Conservation (phyloP, 768 basidiomycete species). For the Kwoniella shandongensis region DNA sequence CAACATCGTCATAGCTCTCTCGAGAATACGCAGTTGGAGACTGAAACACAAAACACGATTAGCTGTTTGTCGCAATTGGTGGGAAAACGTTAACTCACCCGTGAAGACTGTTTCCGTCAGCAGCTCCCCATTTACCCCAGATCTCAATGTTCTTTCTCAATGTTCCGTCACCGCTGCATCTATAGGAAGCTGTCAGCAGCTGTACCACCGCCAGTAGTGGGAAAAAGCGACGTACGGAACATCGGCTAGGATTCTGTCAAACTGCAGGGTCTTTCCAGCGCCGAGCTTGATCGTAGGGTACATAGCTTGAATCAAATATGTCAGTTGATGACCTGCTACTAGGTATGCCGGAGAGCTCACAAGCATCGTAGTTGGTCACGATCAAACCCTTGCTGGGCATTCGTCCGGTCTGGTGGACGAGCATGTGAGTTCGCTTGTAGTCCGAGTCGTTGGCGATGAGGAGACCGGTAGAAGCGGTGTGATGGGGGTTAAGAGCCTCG, state of each 20-base stretch:
- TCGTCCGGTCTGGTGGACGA: slow-evolving; percentile 95
- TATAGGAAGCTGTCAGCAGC: slow-evolving; percentile 19
- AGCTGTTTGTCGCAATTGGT: not conserved
- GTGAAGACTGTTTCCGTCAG: slow-evolving; percentile 89
- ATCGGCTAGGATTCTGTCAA: slow-evolving; percentile 92
- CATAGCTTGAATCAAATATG: slow-evolving; percentile 45
- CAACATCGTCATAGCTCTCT: slow-evolving; percentile 88
- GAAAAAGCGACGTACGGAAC: slow-evolving; percentile 67
- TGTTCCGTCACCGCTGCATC: slow-evolving; percentile 90
- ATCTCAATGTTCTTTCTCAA: slow-evolving; percentile 91
- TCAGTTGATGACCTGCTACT: slow-evolving; percentile 2
- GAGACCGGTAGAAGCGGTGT: slow-evolving; percentile 71
- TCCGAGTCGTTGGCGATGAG: slow-evolving; percentile 95
- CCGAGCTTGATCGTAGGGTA: slow-evolving; percentile 47
- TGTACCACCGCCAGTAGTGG: not conserved
- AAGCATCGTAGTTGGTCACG: slow-evolving; percentile 95
- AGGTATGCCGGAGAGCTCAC: slow-evolving; percentile 75
- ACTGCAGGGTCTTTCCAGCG: slow-evolving; percentile 61
- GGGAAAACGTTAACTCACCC: slow-evolving; percentile 58
- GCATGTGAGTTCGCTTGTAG: slow-evolving; percentile 86
- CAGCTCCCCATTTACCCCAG: slow-evolving; percentile 87
- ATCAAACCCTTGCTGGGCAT: slow-evolving; percentile 87
- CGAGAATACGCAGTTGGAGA: slow-evolving; percentile 85
- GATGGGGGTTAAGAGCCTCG: slow-evolving; percentile 85
- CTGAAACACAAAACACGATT: slow-evolving; percentile 56